A percentile compares a stretch with the other conserved stretches of the same genome.
Evolutionary conservation across 1,284 basidiomycete genomes (phyloP).

Genomic region (Garcileccinum viscosum): DNA sequence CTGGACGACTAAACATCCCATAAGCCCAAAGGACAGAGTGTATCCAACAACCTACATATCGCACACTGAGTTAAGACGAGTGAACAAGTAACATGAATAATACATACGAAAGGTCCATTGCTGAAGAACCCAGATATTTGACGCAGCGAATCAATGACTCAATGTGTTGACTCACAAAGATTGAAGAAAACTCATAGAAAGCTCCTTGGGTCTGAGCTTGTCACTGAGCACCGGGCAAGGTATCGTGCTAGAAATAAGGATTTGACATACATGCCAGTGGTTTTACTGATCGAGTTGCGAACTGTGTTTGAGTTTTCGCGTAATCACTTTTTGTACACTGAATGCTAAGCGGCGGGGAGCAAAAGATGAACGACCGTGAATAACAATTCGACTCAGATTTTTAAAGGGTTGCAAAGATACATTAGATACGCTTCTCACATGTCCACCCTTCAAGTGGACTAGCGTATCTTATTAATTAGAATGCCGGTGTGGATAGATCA

Average conservation of each 20-base stretch:
- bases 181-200: no score
- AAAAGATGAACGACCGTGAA: background rate
- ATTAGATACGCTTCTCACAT: background rate
- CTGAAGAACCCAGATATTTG: background rate
- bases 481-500: background rate
- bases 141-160: background rate
- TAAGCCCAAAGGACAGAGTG: constrained; percentile 11
- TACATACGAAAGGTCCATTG: background rate
- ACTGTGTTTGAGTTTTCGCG: background rate
- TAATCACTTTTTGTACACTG: background rate
- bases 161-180: background rate
- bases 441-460: background rate
- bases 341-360: background rate
- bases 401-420: background rate
- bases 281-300: background rate
- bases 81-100: background rate
- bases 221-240: background rate
- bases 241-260: no score
- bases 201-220: no score
- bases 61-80: background rate
- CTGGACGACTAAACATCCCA: constrained; percentile 7
- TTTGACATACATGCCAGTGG: background rate
- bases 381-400: background rate
- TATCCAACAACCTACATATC: constrained; percentile 3
- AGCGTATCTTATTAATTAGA: background rate